Percentiles rank a stretch among this genome's conserved stretches.
Evolutionary conservation across 106 monocot genomes (phyloP).

Genomic region (Phalaenopsis equestris): DNA sequence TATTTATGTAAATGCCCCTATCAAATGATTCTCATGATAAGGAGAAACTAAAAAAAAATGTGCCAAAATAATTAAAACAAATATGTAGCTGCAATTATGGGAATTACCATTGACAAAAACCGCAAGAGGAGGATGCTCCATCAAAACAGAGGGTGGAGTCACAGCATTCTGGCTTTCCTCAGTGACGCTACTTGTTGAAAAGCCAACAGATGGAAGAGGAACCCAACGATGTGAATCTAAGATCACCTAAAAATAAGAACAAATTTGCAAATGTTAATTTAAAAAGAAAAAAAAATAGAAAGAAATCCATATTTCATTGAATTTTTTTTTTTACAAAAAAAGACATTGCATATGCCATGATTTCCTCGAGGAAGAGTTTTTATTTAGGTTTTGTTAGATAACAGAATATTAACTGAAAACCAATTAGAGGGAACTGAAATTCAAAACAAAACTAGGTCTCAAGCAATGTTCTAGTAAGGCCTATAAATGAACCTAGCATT

Average conservation of each 20-base stretch:
- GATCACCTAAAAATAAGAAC: constrained; percentile 34
- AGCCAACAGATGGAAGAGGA: constrained; percentile 87
- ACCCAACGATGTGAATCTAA: constrained; percentile 99
- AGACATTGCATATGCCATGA: not conserved
- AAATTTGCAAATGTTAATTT: not conserved
- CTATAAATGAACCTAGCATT: too few relatives aligned
- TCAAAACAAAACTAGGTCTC: too few relatives aligned
- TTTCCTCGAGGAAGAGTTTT: not conserved
- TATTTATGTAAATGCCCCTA: too few relatives aligned
- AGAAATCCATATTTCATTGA: not conserved
- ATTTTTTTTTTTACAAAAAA: not conserved
- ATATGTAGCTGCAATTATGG: constrained; percentile 2
- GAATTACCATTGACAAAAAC: constrained; percentile 90
- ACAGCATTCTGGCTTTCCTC: constrained; percentile 75
- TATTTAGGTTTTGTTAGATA: too few relatives aligned
- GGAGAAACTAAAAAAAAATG: not conserved
- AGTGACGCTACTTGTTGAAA: constrained; percentile 45
- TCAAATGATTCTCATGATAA: not conserved
- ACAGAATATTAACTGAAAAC: too few relatives aligned
- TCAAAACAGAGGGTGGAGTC: constrained; percentile 75
- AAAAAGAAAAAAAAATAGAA: not conserved
- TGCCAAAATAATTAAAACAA: not conserved
- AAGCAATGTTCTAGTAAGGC: too few relatives aligned
- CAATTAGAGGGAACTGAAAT: too few relatives aligned
- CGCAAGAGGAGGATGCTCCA: constrained; percentile 96